Evolutionary conservation across 148 eudicot species (phyloP).

Genomic region (Rhododendron mucronatum): DNA sequence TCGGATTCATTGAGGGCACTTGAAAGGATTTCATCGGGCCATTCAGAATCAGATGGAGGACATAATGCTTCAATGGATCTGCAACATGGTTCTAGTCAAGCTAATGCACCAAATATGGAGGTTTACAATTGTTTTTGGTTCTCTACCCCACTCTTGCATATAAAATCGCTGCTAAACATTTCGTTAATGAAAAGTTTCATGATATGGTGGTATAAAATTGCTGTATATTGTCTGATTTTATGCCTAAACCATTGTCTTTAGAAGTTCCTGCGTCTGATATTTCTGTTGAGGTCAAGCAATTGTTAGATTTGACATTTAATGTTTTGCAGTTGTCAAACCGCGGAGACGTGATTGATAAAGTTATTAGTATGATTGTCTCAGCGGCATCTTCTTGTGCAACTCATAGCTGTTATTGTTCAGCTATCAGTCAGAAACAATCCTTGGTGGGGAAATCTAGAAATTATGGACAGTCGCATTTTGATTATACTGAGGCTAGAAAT

Average conservation of each 20-base stretch:
- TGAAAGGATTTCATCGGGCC: conserved; percentile 45
- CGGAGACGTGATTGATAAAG: conserved; percentile 37
- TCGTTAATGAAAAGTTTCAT: background rate
- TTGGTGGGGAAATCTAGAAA: conserved; percentile 27
- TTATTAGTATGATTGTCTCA: conserved; percentile 44
- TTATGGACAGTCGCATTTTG: conserved; percentile 30
- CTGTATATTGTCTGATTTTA: conserved; percentile 19
- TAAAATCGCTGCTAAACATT: background rate
- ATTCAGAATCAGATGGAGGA: conserved; percentile 57
- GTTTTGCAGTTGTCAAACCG: conserved; percentile 41
- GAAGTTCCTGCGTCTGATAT: conserved; percentile 47
- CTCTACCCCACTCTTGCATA: background rate
- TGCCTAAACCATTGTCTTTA: conserved; percentile 52
- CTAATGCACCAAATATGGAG: conserved; percentile 43
- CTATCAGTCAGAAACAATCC: conserved; percentile 33
- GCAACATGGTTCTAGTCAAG: conserved; percentile 37
- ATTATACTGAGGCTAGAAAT: conserved; percentile 46
- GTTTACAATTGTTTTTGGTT: conserved; percentile 23
- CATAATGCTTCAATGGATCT: conserved; percentile 54
- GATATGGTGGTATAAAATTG: background rate
- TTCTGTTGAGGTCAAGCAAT: conserved; percentile 52
- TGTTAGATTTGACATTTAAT: conserved; percentile 57
- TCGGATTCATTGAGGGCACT: conserved; percentile 75
- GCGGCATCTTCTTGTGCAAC: conserved; percentile 58
- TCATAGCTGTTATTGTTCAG: conserved; percentile 34